Evolutionary conservation across 176 grass and related monocot species (phyloP).

Genomic region (Poa pratensis): DNA sequence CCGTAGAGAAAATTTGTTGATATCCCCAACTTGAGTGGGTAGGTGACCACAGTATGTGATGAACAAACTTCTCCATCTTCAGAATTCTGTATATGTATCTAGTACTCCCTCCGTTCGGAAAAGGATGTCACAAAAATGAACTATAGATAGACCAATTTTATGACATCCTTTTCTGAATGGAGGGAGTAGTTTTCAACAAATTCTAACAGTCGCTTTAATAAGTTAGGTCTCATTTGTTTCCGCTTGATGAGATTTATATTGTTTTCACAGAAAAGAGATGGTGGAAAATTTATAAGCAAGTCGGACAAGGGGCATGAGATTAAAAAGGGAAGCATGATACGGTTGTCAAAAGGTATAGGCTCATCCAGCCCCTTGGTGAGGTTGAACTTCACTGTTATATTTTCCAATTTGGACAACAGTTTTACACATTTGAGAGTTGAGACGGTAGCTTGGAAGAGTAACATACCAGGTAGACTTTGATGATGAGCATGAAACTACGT

Average conservation of each 20-base stretch:
- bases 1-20: neutral
- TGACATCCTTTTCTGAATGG: too few species aligned
- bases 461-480: neutral
- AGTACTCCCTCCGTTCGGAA: too few species aligned
- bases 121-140: too few species aligned
- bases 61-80: slow-evolving; percentile 21
- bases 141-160: too few species aligned
- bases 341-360: slow-evolving; percentile 80
- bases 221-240: neutral
- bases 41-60: neutral
- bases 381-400: slow-evolving; percentile 27
- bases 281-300: slow-evolving; percentile 63
- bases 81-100: neutral
- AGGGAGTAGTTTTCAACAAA: slow-evolving; percentile 30
- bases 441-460: too few species aligned
- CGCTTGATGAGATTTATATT: neutral
- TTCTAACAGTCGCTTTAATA: neutral
- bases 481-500: slow-evolving; percentile 15
- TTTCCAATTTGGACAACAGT: neutral
- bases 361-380: slow-evolving; percentile 19
- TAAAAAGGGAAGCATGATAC: slow-evolving; percentile 78
- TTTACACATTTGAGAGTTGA: slow-evolving; percentile 35
- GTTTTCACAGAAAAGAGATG: slow-evolving; percentile 55
- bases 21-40: neutral
- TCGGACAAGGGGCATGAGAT: slow-evolving; percentile 65